Base-by-base conservation (phyloP, 495 filamentous ascomycete species). In the Xylaria nigripes region DNA sequence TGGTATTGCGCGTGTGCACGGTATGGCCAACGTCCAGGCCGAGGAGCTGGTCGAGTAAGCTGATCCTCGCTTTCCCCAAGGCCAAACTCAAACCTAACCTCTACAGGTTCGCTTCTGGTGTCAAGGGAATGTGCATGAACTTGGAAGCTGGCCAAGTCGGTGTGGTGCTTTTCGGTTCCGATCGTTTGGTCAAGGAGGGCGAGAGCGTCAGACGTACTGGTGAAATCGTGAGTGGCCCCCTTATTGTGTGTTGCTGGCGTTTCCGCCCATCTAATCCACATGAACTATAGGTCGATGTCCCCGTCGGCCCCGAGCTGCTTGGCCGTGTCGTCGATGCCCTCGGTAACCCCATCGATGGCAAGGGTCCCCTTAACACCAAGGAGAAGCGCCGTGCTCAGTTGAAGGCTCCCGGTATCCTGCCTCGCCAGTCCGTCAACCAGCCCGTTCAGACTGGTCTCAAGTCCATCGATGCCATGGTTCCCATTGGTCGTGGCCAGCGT, bases 61-160 rank as follows among this genome's bases (percentile, higher is more conserved):
- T 60, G 64, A 44, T 41, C 50, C 42, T 38, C n/a, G 8, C 21
- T 50, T n/a, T 55, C n/a, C 16, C n/a, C n/a, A n/a, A 40, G 5
- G 1, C 27, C 43, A 54, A 54, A 43, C 41, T 42, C 47, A 50
- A 10, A 76, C 59, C 63, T 65, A 61, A 71, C 48, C 32, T 24
- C 40, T 54, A 59, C 56, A 96, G 93, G 82, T 98, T 98, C 81
- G 90, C 93, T 66, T 98, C 93, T 62, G 93, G 93, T 74, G 93
- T 98, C 70, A 96, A 96, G 84, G 93, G 93, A 73, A 98, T 98
- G 93, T 97, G 94, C 87, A 95, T 98, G 91, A 98, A 98, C 85
- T 82, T 98, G 72, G 93, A 98, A 79, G 93, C 93, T 73, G 93
- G 93, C 74, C 94, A 97, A 78, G 93, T 98, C 76, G 93, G 93